Evolutionary conservation across 805 yeast species (phyloP).

Genomic region (Geotrichum ghanense): DNA sequence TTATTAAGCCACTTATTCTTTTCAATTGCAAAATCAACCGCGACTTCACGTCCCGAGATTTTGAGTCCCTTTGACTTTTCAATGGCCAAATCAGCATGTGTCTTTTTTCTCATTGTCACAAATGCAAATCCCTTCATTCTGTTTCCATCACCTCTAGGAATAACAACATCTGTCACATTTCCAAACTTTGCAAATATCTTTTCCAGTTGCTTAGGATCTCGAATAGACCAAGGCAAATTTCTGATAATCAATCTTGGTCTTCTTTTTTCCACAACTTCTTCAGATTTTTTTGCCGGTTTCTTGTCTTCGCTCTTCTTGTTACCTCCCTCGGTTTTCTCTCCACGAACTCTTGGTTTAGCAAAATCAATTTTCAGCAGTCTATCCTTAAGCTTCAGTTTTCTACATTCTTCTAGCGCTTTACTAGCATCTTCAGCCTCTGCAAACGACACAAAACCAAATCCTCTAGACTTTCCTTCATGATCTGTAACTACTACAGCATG

Average conservation of each 20-base stretch:
- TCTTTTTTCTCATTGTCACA: slow-evolving; percentile 72
- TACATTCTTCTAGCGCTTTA: slow-evolving; percentile 57
- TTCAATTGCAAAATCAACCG: slow-evolving; percentile 88
- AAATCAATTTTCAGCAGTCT: slow-evolving; percentile 65
- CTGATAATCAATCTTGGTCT: slow-evolving; percentile 80
- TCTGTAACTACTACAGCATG: slow-evolving; percentile 90
- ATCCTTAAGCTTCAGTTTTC: slow-evolving; percentile 53
- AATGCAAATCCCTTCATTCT: slow-evolving; percentile 92
- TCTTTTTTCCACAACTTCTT: slow-evolving; percentile 47
- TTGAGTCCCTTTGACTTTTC: slow-evolving; percentile 63
- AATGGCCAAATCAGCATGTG: slow-evolving; percentile 71
- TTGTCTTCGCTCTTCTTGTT: slow-evolving; percentile 11
- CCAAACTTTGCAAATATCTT: slow-evolving; percentile 69
- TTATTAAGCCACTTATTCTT: slow-evolving; percentile 70
- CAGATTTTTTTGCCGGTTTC: slow-evolving; percentile 12
- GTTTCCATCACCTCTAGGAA: slow-evolving; percentile 82
- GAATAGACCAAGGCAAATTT: slow-evolving; percentile 92
- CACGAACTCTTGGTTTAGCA: slow-evolving; percentile 86
- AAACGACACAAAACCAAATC: slow-evolving; percentile 93
- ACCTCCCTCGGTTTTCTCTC: slow-evolving; percentile 11
- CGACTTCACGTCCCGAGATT: slow-evolving; percentile 83
- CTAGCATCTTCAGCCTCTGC: slow-evolving; percentile 73
- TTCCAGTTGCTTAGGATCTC: slow-evolving; percentile 61
- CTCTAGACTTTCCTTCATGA: slow-evolving; percentile 58
- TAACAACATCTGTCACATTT: slow-evolving; percentile 74